These are phyloP conservation scores for Fusarium sp. DNA, from an alignment of 2,329 filamentous ascomycete species.

Conservation along the genomic window DNA sequence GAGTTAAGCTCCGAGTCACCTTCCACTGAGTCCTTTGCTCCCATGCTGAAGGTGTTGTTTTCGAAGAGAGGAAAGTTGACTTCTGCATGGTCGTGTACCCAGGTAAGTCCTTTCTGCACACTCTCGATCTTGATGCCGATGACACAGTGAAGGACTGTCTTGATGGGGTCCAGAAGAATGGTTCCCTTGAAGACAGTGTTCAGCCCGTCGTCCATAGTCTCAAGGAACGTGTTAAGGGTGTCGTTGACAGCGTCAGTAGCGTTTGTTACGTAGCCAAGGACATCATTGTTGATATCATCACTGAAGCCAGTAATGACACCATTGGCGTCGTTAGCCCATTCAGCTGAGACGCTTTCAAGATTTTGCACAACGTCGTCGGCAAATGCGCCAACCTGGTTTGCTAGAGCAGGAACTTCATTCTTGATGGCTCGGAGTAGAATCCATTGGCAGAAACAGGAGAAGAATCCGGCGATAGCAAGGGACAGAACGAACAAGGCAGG, in stretches of 20 bases:
- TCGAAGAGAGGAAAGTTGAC: constrained; percentile 83
- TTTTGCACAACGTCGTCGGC: constrained; percentile 81
- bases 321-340: constrained; percentile 85
- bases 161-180: constrained; percentile 80
- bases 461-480: constrained; percentile 83
- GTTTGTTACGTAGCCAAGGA: constrained; percentile 89
- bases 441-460: constrained; percentile 86
- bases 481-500: constrained; percentile 89
- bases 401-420: constrained; percentile 80
- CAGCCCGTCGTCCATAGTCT: constrained; percentile 80
- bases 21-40: constrained; percentile 72
- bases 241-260: constrained; percentile 86
- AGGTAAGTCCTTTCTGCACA: constrained; percentile 90
- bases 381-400: constrained; percentile 81
- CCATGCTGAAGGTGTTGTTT: constrained; percentile 85
- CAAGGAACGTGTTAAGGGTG: constrained; percentile 85
- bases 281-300: constrained; percentile 81
- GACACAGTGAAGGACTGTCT: constrained; percentile 86
- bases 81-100: constrained; percentile 89
- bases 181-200: constrained; percentile 86
- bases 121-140: constrained; percentile 87
- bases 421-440: constrained; percentile 80
- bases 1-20: constrained; percentile 72
- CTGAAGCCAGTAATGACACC: constrained; percentile 78
- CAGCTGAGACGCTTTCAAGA: constrained; percentile 77